These are phyloP conservation scores for Pseudozyma tsukubaensis DNA, from an alignment of 1,284 basidiomycete species.

Conservation along the genomic window DNA sequence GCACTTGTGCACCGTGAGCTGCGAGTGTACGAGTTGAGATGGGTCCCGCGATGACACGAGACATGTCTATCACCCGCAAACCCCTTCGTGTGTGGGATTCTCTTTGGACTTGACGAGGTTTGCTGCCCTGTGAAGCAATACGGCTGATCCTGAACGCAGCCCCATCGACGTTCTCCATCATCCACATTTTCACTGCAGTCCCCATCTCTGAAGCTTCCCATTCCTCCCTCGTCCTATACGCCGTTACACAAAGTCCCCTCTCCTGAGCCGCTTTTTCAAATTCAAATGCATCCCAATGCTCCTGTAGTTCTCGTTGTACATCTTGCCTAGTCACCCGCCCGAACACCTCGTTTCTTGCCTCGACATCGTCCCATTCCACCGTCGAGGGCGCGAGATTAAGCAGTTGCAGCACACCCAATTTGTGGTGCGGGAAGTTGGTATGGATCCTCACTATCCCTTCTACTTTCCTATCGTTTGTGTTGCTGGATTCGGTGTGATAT, in stretches of 20 bases:
- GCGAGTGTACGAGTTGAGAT: constrained; percentile 11
- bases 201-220: constrained; percentile 33
- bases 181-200: constrained; percentile 14
- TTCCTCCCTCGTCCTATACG: constrained; percentile 15
- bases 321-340: not conserved
- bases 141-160: constrained; percentile 22
- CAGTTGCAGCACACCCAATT: constrained; percentile 35
- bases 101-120: not conserved
- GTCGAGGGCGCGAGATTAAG: constrained; percentile 6
- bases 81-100: not conserved
- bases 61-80: constrained; percentile 37
- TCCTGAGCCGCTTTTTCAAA: constrained; percentile 24
- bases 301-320: constrained; percentile 10
- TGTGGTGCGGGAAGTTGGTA: constrained; percentile 46
- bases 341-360: constrained; percentile 9
- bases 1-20: constrained; percentile 76
- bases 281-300: constrained; percentile 30
- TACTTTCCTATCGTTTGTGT: not conserved
- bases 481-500: constrained; percentile 7
- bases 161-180: constrained; percentile 7
- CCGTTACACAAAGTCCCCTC: constrained; percentile 32
- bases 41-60: constrained; percentile 31
- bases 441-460: constrained; percentile 26
- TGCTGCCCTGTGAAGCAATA: not conserved
- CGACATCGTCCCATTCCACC: constrained; percentile 7